These are phyloP conservation scores for Tetrahymena borealis DNA, from an alignment of 73 alveolate genomes.

Conservation along the genomic window DNA sequence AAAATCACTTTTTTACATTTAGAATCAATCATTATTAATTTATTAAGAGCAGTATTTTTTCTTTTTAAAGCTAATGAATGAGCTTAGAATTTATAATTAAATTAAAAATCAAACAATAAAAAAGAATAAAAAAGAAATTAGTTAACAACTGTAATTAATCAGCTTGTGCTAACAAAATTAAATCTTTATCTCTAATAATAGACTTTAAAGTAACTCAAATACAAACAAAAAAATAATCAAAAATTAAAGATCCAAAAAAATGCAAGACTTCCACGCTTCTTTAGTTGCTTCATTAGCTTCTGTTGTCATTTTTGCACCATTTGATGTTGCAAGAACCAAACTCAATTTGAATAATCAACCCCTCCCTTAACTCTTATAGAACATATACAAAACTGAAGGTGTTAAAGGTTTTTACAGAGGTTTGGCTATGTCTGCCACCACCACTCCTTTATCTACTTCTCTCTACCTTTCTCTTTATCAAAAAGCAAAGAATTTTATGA, in stretches of 20 bases:
- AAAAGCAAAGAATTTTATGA: not conserved
- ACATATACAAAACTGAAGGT: not conserved
- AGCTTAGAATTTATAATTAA: not conserved
- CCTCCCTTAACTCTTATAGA: not conserved
- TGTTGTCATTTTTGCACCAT: not conserved
- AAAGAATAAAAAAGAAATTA: not conserved
- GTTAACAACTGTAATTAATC: not conserved
- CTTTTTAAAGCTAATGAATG: not conserved
- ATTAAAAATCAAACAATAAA: not conserved
- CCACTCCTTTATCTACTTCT: not conserved
- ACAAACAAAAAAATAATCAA: not conserved
- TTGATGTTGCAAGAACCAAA: not conserved
- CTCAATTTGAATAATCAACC: not conserved
- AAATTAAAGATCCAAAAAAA: not conserved
- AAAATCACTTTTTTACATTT: not conserved
- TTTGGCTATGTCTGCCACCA: not conserved
- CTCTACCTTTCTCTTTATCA: not conserved
- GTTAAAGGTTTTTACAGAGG: not conserved
- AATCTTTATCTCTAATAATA: not conserved
- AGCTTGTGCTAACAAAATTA: not conserved
- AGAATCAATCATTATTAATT: not conserved
- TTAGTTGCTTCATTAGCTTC: not conserved
- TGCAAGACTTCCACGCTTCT: conserved; percentile 1
- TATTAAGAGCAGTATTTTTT: not conserved
- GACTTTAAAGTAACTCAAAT: not conserved